These are phyloP conservation scores for Berkeleyomyces basicola DNA, from an alignment of 2,329 filamentous ascomycete genomes.

Conservation along the genomic window DNA sequence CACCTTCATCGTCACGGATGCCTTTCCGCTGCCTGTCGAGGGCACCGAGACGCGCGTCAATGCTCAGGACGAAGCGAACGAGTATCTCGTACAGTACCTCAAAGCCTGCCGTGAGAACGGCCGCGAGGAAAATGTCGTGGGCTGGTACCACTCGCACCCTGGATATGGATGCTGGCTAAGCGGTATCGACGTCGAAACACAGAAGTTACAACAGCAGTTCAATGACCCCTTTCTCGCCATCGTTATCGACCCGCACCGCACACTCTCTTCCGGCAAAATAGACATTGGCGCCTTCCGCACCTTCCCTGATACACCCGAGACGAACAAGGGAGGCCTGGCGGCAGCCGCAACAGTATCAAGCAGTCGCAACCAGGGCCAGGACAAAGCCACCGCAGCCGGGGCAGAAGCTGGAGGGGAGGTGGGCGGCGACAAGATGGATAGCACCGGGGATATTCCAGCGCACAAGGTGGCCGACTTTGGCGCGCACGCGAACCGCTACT, in stretches of 20 bases:
- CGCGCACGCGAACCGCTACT: conserved; percentile 80
- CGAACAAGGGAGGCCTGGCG: neutral
- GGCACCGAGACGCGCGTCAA: conserved; percentile 98
- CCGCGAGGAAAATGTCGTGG: conserved; percentile 77
- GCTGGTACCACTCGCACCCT: conserved; percentile 96
- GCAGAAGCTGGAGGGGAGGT: neutral
- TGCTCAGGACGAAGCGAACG: conserved; percentile 86
- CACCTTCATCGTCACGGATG: conserved; percentile 82
- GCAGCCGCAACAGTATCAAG: neutral
- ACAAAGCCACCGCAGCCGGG: conserved; percentile 5
- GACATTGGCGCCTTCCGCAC: conserved; percentile 96
- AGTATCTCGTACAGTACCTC: conserved; percentile 86
- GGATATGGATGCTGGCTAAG: conserved; percentile 97
- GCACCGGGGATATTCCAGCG: conserved; percentile 51
- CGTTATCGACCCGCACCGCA: conserved; percentile 91
- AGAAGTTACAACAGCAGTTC: conserved; percentile 69
- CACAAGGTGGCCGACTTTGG: conserved; percentile 93
- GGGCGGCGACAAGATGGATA: neutral
- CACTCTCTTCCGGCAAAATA: conserved; percentile 84
- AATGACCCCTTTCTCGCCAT: conserved; percentile 88
- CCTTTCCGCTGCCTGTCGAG: conserved; percentile 84
- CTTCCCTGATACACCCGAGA: conserved; percentile 41
- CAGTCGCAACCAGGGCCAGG: neutral
- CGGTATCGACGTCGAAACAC: conserved; percentile 85
- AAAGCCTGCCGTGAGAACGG: conserved; percentile 58